Percentiles rank a stretch among this genome's conserved stretches.
Evolutionary conservation across 2,329 filamentous ascomycete genomes (phyloP).

Genomic region (Paecilomyces fulvus): DNA sequence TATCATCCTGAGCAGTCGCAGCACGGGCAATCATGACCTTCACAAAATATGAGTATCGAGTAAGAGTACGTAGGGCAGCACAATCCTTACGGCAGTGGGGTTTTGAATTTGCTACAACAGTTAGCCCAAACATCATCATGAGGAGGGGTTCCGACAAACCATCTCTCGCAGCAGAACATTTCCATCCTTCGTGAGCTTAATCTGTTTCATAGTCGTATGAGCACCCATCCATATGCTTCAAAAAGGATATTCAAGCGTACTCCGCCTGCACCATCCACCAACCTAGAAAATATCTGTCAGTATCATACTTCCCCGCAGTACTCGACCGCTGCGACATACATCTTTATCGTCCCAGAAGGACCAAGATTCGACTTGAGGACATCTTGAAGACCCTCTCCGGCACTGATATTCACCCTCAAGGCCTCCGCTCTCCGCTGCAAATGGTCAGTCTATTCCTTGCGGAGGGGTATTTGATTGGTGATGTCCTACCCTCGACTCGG

Average conservation of each 20-base stretch:
- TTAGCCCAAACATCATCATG: conserved; percentile 20
- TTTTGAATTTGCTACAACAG: conserved; percentile 77
- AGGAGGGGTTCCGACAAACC: conserved; percentile 31
- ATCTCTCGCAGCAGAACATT: conserved; percentile 70
- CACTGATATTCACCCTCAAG: conserved; percentile 91
- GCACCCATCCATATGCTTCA: conserved; percentile 1
- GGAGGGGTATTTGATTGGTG: conserved; percentile 15
- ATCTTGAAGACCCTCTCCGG: conserved; percentile 86
- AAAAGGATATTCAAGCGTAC: conserved; percentile 29
- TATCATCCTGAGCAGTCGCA: conserved; percentile 96
- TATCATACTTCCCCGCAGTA: conserved; percentile 5
- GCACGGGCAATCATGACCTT: conserved; percentile 65
- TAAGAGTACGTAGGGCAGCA: conserved; percentile 3
- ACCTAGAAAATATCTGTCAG: conserved; percentile 33
- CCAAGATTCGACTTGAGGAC: conserved; percentile 95
- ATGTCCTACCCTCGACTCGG: conserved; percentile 78
- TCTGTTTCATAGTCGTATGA: conserved; percentile 45
- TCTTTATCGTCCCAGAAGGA: conserved; percentile 90
- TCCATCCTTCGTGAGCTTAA: conserved; percentile 98
- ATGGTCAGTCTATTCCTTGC: conserved; percentile 36
- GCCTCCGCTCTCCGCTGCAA: conserved; percentile 87
- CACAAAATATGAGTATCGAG: conserved; percentile 13
- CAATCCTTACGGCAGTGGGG: conserved; percentile 68
- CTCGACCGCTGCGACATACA: conserved; percentile 46
- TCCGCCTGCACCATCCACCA: conserved; percentile 55